phyloP scores from a whole-genome alignment of 352 stramenopile genomes.

The Phytopythium oedochilum region DNA sequence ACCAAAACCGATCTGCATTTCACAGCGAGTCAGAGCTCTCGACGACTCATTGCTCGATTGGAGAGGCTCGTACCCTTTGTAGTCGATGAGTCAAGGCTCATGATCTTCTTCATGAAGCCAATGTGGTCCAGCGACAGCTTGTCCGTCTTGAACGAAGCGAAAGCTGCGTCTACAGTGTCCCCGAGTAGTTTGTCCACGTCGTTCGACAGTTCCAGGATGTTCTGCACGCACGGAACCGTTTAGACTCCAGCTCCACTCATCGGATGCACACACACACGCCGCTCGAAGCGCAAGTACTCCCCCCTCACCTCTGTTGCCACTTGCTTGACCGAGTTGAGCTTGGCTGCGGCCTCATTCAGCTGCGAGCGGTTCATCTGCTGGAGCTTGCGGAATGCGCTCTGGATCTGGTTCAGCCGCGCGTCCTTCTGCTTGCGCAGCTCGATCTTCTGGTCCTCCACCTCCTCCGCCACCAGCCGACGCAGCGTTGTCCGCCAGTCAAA shows the following conservation, averaged over 20 bases:
- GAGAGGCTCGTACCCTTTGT: background rate
- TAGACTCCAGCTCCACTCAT: background rate
- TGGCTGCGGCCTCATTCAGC: slow-evolving; percentile 35
- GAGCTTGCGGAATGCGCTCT: slow-evolving; percentile 31
- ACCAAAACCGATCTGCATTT: slow-evolving; percentile 23
- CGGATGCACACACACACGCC: too few species aligned
- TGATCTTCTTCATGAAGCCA: slow-evolving; percentile 46
- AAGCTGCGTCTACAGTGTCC: slow-evolving; percentile 47
- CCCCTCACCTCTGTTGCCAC: slow-evolving; percentile 22
- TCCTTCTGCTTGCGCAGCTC: slow-evolving; percentile 40
- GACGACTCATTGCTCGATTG: background rate
- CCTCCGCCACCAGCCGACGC: slow-evolving; percentile 49
- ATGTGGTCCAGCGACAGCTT: slow-evolving; percentile 47
- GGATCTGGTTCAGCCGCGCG: slow-evolving; percentile 39
- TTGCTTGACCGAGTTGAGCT: slow-evolving; percentile 44
- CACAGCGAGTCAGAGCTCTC: slow-evolving; percentile 3
- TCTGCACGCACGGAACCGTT: slow-evolving; percentile 7
- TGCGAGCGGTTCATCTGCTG: slow-evolving; percentile 41
- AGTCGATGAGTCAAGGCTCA: slow-evolving; percentile 32
- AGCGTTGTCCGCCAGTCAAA: slow-evolving; percentile 68
- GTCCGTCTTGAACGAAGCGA: slow-evolving; percentile 54
- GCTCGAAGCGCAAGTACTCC: background rate
- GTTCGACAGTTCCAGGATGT: slow-evolving; percentile 45
- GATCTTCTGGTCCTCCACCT: slow-evolving; percentile 53
- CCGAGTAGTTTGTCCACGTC: slow-evolving; percentile 43